Conservation (phyloP, 164 flowering plant genomes). For the Chimonanthus praecox region DNA sequence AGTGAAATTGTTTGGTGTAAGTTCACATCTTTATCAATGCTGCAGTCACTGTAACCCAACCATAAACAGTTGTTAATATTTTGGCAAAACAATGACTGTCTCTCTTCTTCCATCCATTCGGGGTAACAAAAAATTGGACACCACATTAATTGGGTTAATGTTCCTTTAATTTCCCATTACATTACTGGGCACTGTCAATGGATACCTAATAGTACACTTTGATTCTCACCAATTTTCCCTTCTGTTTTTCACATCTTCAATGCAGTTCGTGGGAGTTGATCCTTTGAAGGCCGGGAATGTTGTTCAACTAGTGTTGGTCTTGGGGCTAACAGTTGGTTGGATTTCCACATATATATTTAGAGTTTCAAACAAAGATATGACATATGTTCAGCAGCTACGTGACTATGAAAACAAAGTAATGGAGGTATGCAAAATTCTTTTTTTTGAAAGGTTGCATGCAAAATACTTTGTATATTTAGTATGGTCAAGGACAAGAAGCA, state of each 20-base stretch:
- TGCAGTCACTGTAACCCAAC: neutral
- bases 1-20: neutral
- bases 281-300: constrained; percentile 91
- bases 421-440: constrained; percentile 40
- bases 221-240: neutral
- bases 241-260: neutral
- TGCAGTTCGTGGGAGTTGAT: constrained; percentile 85
- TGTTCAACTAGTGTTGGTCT: constrained; percentile 80
- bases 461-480: too few relatives aligned
- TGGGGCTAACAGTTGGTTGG: constrained; percentile 94
- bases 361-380: constrained; percentile 95
- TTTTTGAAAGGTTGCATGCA: too few relatives aligned
- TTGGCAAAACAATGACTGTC: neutral
- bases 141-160: neutral
- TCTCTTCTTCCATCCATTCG: neutral
- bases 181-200: too few relatives aligned
- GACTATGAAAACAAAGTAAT: constrained; percentile 90
- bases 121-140: neutral
- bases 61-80: too few relatives aligned
- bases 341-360: constrained; percentile 84
- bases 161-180: too few relatives aligned
- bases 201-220: too few relatives aligned
- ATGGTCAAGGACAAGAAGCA: too few relatives aligned
- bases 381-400: constrained; percentile 85
- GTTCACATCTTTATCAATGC: neutral